Base-by-base conservation (phyloP, 1,284 basidiomycete species). In the Trichosporon sp. region DNA sequence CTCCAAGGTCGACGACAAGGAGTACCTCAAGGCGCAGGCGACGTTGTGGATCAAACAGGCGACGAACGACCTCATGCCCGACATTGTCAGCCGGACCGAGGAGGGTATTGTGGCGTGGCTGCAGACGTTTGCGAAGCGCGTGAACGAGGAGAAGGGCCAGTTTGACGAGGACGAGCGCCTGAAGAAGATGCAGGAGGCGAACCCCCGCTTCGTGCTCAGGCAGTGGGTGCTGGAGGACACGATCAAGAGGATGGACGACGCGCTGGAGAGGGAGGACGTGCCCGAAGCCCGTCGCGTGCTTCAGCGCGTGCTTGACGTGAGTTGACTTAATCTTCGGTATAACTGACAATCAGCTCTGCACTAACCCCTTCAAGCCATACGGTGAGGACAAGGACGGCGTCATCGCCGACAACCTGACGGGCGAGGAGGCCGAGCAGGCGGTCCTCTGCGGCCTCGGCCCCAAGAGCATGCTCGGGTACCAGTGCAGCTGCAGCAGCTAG, bases 161-260 rank as follows among this genome's bases (percentile, higher is more conserved):
- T 66, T 66, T 14, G 69, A 46, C 16, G 80, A 79, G n/a, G 78
- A 68, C 1, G 76, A 74, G 11, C 80, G 85, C 68, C 76, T 75
- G 65, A 74, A 70, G 26, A 84, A 68, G 43, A 82, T 84, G 86
- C 68, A 72, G 74, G 4, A 83, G 85, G 69, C 87, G 21, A 97
- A 98, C 78, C 95, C 95, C 14, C 87, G 93, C 37, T 97, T 98
- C 82, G 89, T 96, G 48, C 84, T 97, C 71, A 86, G 95, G 71
- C 95, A 97, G 83, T 97, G 95, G 95, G 85, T 97, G 2, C 86
- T 98, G 35, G 94, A 97, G 80, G 94, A 96, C 79, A 89, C 92
- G 35, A 96, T 96, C 79, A 84, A 85, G 74, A 88, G 88, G 74
- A 87, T 92, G 3, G 91, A 93, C 78, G 83, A 83, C 68, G 90